Conservation (phyloP, 192 early-diverging fungal genomes). For the Piromyces finnis region DNA sequence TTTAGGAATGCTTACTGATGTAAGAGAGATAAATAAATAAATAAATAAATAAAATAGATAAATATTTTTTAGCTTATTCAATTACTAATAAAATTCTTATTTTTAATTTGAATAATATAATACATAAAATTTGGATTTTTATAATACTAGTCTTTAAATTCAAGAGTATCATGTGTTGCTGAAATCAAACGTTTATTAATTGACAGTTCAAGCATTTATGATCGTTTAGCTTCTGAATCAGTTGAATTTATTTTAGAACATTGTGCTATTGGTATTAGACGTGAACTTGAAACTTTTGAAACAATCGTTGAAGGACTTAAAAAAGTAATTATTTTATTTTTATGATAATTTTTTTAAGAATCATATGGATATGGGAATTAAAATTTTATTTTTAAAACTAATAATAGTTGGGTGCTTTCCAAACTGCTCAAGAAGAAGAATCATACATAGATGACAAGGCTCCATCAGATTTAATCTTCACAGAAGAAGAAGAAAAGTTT, state of each 20-base stretch:
- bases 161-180: conserved; percentile 19
- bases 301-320: conserved; percentile 26
- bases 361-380: too few species aligned
- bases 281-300: conserved; percentile 26
- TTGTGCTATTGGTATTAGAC: conserved; percentile 11
- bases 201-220: conserved; percentile 16
- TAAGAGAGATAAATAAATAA: conserved; percentile 7
- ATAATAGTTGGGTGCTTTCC: neutral
- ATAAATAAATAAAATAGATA: too few species aligned
- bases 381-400: too few species aligned
- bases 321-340: conserved; percentile 9
- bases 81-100: neutral
- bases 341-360: too few species aligned
- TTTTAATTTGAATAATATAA: too few species aligned
- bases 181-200: conserved; percentile 30
- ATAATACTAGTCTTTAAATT: conserved; percentile 19
- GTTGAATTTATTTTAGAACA: conserved; percentile 15
- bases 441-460: neutral
- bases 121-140: too few species aligned
- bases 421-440: neutral
- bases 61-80: neutral
- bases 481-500: neutral
- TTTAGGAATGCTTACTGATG: conserved; percentile 16
- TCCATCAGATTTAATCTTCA: neutral
- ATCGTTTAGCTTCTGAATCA: conserved; percentile 15